Evolutionary conservation across 768 basidiomycete species (phyloP), one percentile per base, ranked within the genome.

Genomic region (Leucogyrophana mollusca): DNA sequence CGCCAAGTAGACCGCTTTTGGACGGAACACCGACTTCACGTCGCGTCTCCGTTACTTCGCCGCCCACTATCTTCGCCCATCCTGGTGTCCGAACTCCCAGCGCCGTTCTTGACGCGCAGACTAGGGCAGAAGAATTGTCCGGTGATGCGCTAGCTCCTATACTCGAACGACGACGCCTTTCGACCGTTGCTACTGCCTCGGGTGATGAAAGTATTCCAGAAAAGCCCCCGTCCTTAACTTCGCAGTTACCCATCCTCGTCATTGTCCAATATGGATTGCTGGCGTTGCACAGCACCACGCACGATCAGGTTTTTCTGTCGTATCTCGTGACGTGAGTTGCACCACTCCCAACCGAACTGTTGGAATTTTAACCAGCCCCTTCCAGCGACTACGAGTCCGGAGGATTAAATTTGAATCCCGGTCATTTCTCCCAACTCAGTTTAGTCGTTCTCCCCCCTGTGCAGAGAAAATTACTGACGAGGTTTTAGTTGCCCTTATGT

Each of bases 401-500:
- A n/a, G 96, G 96, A 1, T 68, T 99, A 52, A 93, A 91, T 47
- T 73, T 99, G 44, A 87, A 86, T 58, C 90, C 96, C 0, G 88
- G 87, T 2, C 82, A 96, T 66, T 99, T 94, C 67, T 91, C 94
- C 2, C 84, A 92, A 61, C 78, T 97, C 14, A 94, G 87, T 91
- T 50, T 42, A 80, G 69, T 30, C 3, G n/a, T 11, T 21, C 40
- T 13, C 5, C 34, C 32, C 21, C 14, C 35, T 34, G 16, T 27
- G 17, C 37, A 55, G 22, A 52, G 17, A n/a, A 46, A n/a, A 20
- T 40, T 18, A n/a, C 52, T 51, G 35, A 45, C 34, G 46, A n/a
- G 13, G 27, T 47, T 40, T n/a, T 53, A 92, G 90, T 90, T 61
- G 90, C 90, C 5, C 56, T 95, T 46, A 95, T 96, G 94, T 94